Evolutionary conservation across 1,284 basidiomycete genomes (phyloP).

Genomic region (Ganoderma boninense): DNA sequence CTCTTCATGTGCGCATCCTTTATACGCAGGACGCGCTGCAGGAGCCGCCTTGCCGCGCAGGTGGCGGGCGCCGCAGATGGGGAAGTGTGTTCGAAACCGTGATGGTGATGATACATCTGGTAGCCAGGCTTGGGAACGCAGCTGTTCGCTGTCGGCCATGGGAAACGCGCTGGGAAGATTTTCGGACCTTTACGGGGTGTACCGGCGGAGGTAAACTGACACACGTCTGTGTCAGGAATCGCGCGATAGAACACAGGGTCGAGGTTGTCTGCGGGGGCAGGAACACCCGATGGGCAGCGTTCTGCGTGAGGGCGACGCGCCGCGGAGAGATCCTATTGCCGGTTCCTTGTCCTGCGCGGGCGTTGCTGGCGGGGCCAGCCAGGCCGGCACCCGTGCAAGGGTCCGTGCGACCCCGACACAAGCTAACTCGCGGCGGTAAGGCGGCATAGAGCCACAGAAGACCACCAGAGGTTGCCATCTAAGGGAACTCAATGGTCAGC

Average conservation of each 20-base stretch:
- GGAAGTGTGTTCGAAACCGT: background rate
- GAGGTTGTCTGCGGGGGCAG: background rate
- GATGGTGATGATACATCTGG: background rate
- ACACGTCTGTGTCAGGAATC: background rate
- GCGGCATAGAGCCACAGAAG: background rate
- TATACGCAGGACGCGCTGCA: background rate
- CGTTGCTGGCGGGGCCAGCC: background rate
- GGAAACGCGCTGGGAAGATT: background rate
- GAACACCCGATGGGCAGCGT: background rate
- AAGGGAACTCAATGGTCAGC: background rate
- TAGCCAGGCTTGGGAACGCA: background rate
- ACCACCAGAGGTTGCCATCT: background rate
- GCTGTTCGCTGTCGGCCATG: background rate
- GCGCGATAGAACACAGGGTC: background rate
- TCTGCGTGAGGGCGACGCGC: background rate
- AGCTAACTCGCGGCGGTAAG: background rate
- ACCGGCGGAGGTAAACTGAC: background rate
- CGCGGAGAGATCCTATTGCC: background rate
- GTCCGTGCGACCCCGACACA: background rate
- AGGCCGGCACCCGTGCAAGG: background rate
- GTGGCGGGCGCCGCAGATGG: background rate
- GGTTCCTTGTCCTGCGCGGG: background rate
- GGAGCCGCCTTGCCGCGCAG: background rate
- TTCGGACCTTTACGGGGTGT: background rate
- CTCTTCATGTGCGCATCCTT: background rate